Evolutionary conservation across 257 asterid species (phyloP), one percentile per base, ranked within the genome.

Genomic region (Osmanthus fragrans): DNA sequence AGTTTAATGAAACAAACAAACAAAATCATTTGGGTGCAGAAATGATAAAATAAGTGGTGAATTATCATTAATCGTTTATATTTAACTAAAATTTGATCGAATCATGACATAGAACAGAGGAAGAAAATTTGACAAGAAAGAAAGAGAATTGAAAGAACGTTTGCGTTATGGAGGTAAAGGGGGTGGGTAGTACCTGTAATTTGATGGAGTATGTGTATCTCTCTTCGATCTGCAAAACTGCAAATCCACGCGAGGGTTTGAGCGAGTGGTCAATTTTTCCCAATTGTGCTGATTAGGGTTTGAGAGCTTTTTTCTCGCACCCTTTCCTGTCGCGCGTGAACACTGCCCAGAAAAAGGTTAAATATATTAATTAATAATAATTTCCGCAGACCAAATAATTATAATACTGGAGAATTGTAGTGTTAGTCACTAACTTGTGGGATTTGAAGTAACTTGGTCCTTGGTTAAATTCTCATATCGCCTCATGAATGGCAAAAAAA

Each of bases 171-270:
- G 79, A 78, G 84, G 79, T 63, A 82, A 73, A 51, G 78, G 60
- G 66, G 0, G 29, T 58, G 82, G 85, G 76, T 36, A 60, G 18
- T 51, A 87, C 88, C 90, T 82, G 86, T 78, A 82, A 76, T 80
- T 80, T 70, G 72, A 60, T 68, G 68, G 76, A 40, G 87, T 75
- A 45, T 11, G 37, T 12, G 34, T 63, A 29, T 63, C 34, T 63
- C 36, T 27, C 34, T 63, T 25, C 72, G 87, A 88, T 88, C 91
- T 86, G 70, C 83, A 73, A 81, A 83, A 77, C 87, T 84, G 88
- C 86, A 83, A 86, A 85, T 87, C 51, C 94, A 89, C 96, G 96
- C 96, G 96, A 89, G 86, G 91, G 88, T 77, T 75, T 81, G 88
- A 73, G 96, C 96, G 94, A 86, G 92, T 89, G 91, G 88, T 77